Evolutionary conservation across 2,329 filamentous ascomycete genomes (phyloP).

Genomic region (Alternaria solani): DNA sequence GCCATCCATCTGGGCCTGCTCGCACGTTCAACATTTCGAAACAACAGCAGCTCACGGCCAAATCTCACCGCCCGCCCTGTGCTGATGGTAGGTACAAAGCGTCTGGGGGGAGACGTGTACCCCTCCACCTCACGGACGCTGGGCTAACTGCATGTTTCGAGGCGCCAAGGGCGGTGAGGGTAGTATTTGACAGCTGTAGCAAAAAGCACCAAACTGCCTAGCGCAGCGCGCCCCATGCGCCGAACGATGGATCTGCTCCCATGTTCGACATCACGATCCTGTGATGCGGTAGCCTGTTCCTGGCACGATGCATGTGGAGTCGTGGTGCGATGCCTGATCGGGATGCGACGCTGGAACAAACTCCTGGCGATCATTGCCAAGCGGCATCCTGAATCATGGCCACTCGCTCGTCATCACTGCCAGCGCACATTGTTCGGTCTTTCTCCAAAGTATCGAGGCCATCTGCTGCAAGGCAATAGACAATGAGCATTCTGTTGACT

Average conservation of each 20-base stretch:
- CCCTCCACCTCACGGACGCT: constrained; percentile 1
- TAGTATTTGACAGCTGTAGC: constrained; percentile 16
- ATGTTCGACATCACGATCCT: constrained; percentile 18
- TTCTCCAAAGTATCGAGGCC: not conserved
- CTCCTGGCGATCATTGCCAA: constrained; percentile 22
- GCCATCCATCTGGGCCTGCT: not conserved
- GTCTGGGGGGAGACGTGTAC: constrained; percentile 8
- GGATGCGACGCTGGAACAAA: constrained; percentile 20
- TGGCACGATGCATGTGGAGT: constrained; percentile 18
- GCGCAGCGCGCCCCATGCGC: constrained; percentile 24
- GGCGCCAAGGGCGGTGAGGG: constrained; percentile 8
- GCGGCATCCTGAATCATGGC: constrained; percentile 15
- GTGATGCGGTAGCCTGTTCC: constrained; percentile 13
- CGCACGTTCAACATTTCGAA: constrained; percentile 3
- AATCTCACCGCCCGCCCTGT: constrained; percentile 13
- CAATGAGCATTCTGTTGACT: not conserved
- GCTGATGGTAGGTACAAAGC: not conserved
- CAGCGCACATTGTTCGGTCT: not conserved
- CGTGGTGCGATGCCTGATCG: constrained; percentile 18
- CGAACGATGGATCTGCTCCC: constrained; percentile 20
- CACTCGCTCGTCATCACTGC: not conserved
- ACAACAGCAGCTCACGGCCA: constrained; percentile 1
- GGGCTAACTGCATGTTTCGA: constrained; percentile 9
- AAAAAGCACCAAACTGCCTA: constrained; percentile 18
- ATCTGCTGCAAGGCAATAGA: not conserved